These are phyloP conservation scores for Monosporascus ibericus DNA, from an alignment of 2,329 filamentous ascomycete genomes.

Conservation along the genomic window DNA sequence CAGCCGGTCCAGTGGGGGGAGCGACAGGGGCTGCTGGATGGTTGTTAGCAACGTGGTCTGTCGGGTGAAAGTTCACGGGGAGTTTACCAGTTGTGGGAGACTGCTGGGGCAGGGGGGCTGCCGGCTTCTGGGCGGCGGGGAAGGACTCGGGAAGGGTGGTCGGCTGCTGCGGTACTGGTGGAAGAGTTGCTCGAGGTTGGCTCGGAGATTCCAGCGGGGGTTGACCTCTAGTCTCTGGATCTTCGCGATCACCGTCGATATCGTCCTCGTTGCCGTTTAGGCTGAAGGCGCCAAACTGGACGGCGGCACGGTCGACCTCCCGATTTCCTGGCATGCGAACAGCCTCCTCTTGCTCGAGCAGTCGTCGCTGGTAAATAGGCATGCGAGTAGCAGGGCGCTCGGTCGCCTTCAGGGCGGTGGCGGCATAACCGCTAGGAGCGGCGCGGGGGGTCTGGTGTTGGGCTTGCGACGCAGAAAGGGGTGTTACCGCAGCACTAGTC, in stretches of 20 bases:
- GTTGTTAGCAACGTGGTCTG: slow-evolving; percentile 12
- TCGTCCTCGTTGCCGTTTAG: slow-evolving; percentile 79
- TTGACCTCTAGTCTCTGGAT: slow-evolving; percentile 89
- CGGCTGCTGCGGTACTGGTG: slow-evolving; percentile 59
- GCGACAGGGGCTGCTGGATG: slow-evolving; percentile 22
- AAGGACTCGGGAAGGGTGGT: slow-evolving; percentile 50
- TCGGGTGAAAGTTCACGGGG: slow-evolving; percentile 4
- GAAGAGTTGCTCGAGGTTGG: slow-evolving; percentile 78
- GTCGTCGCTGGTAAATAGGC: slow-evolving; percentile 75
- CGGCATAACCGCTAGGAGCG: slow-evolving; percentile 66
- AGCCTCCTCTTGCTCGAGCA: slow-evolving; percentile 92
- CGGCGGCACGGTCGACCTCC: slow-evolving; percentile 84
- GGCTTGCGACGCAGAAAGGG: slow-evolving; percentile 58
- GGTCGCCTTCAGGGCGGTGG: slow-evolving; percentile 76
- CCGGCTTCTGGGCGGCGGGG: slow-evolving; percentile 45
- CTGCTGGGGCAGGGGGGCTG: slow-evolving; percentile 36
- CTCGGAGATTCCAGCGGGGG: slow-evolving; percentile 90
- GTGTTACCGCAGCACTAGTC: slow-evolving; percentile 55
- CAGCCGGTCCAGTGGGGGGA: slow-evolving; percentile 21
- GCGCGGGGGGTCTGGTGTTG: slow-evolving; percentile 54
- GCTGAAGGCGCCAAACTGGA: slow-evolving; percentile 95
- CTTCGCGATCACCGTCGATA: slow-evolving; percentile 89
- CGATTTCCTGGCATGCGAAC: slow-evolving; percentile 98
- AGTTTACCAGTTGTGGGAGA: slow-evolving; percentile 25
- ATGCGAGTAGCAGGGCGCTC: slow-evolving; percentile 57